A percentile compares a stretch with the other conserved stretches of the same genome.
Conservation (phyloP, 2,329 filamentous ascomycete species). For the Cladosporium colombiae region DNA sequence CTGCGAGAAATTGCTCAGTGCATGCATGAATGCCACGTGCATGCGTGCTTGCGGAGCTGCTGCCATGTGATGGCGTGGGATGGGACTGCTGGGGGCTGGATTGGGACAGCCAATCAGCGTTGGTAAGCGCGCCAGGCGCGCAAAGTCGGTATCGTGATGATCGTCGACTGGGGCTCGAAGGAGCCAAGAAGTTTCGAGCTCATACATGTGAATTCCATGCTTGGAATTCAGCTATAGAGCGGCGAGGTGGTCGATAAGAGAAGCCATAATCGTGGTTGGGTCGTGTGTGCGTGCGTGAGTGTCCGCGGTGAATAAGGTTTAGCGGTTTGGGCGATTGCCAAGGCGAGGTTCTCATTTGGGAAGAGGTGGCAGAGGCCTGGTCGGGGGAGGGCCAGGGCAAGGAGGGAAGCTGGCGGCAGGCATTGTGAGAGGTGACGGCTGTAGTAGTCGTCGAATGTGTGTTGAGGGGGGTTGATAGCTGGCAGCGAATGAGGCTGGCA, state of each 20-base stretch:
- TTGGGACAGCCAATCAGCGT: slow-evolving; percentile 1
- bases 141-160: slow-evolving; percentile 7
- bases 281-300: not conserved
- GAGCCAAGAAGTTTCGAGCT: slow-evolving; percentile 7
- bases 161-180: slow-evolving; percentile 14
- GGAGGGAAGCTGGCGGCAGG: slow-evolving; percentile 47
- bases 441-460: slow-evolving; percentile 10
- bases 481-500: slow-evolving; percentile 19
- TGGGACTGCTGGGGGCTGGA: slow-evolving; percentile 12
- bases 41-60: slow-evolving; percentile 1
- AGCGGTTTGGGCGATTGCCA: slow-evolving; percentile 2
- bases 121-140: slow-evolving; percentile 8
- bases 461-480: slow-evolving; percentile 5
- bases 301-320: not conserved
- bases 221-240: not conserved
- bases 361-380: slow-evolving; percentile 49
- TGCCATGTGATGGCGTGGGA: slow-evolving; percentile 14
- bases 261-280: slow-evolving; percentile 12
- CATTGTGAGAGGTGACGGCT: slow-evolving; percentile 35
- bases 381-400: slow-evolving; percentile 51
- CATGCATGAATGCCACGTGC: slow-evolving; percentile 10
- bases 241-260: not conserved
- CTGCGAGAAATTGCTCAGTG: slow-evolving; percentile 14
- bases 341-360: slow-evolving; percentile 31
- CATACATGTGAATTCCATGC: not conserved